phyloP scores from a whole-genome alignment of 202 grass and related monocot genomes.

The Setaria viridis region DNA sequence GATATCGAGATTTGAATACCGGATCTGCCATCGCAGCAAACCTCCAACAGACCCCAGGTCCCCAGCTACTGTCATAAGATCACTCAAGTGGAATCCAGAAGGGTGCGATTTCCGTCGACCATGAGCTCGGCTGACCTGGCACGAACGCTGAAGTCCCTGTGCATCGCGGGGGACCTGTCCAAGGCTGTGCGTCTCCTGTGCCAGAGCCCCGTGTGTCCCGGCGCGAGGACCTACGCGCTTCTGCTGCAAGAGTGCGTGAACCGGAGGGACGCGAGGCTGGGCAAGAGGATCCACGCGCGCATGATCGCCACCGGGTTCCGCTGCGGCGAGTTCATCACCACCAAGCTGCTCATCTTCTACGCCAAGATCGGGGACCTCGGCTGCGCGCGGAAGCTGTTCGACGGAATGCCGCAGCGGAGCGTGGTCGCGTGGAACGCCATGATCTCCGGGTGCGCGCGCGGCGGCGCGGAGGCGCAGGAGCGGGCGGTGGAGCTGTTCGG shows the following conservation, averaged over 20 bases:
- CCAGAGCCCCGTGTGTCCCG: conserved; percentile 7
- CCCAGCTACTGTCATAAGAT: neutral
- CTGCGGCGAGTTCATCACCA: conserved; percentile 40
- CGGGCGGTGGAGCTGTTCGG: conserved; percentile 45
- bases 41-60: neutral
- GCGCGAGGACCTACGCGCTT: conserved; percentile 41
- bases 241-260: conserved; percentile 63
- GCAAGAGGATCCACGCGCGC: conserved; percentile 66
- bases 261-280: conserved; percentile 51
- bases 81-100: neutral
- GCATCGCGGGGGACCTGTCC: conserved; percentile 49
- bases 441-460: conserved; percentile 55
- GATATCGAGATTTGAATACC: neutral
- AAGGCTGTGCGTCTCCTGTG: conserved; percentile 54
- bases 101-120: neutral
- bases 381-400: conserved; percentile 50
- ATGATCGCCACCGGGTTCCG: conserved; percentile 54
- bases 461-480: conserved; percentile 12
- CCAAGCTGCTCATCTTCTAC: conserved; percentile 65
- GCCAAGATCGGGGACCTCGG: conserved; percentile 53
- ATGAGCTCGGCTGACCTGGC: conserved; percentile 39
- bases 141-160: conserved; percentile 38
- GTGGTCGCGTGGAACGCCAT: conserved; percentile 59
- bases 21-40: neutral
- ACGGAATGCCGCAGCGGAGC: conserved; percentile 50